Percentiles rank a stretch among this genome's conserved stretches.
phyloP scores from a whole-genome alignment of 805 yeast species.

The Saccharomyces jurei region DNA sequence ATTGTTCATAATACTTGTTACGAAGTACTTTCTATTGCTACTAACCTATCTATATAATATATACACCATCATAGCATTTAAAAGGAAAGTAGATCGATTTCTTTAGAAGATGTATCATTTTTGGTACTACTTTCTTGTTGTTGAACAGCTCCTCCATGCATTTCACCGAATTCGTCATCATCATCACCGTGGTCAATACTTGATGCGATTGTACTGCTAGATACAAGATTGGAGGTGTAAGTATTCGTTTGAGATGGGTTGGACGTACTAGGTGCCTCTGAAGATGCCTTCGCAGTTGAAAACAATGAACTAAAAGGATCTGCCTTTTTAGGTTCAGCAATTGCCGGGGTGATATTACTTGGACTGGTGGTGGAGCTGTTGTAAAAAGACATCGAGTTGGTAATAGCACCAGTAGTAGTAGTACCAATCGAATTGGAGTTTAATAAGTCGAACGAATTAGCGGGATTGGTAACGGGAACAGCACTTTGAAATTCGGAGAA shows the following conservation, averaged over 20 bases:
- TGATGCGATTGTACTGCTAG: neutral
- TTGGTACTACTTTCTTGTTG: neutral
- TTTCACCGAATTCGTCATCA: constrained; percentile 31
- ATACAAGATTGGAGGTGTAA: constrained; percentile 1
- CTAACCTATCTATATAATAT: neutral
- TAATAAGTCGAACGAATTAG: constrained; percentile 30
- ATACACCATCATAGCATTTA: neutral
- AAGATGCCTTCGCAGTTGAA: constrained; percentile 49
- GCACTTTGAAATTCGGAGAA: constrained; percentile 76
- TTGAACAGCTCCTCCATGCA: constrained; percentile 8
- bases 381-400: constrained; percentile 9
- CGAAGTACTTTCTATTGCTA: neutral
- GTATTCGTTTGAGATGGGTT: constrained; percentile 3
- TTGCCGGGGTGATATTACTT: constrained; percentile 25
- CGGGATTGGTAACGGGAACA: constrained; percentile 36
- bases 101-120: neutral
- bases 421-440: constrained; percentile 19
- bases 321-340: constrained; percentile 36
- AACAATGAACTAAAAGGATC: constrained; percentile 73
- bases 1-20: neutral
- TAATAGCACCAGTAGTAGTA: constrained; percentile 15
- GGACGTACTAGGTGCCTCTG: constrained; percentile 14
- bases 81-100: neutral
- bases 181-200: constrained; percentile 13
- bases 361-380: neutral